A percentile compares a stretch with the other conserved stretches of the same genome.
phyloP scores from a whole-genome alignment of 2,329 filamentous ascomycete genomes.

The Calcarisporium arbuscula region DNA sequence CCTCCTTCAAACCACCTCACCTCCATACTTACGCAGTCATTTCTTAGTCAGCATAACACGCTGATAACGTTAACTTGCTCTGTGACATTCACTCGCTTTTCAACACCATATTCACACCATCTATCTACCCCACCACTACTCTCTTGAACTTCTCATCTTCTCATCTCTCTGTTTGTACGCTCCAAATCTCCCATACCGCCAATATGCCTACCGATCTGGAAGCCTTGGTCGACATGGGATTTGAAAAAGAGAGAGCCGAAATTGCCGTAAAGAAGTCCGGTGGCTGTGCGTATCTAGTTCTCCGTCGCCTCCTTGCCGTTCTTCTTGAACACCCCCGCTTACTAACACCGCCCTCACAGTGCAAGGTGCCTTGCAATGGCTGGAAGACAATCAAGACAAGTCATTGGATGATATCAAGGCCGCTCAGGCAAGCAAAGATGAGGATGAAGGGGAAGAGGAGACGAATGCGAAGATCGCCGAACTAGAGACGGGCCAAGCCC shows the following conservation, averaged over 20 bases:
- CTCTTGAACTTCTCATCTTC: too few relatives aligned
- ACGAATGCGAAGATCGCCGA: slow-evolving; percentile 53
- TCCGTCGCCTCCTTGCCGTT: neutral
- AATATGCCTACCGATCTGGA: slow-evolving; percentile 57
- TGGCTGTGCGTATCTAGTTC: slow-evolving; percentile 52
- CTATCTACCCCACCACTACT: neutral
- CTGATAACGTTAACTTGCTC: too few relatives aligned
- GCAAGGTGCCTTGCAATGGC: slow-evolving; percentile 87
- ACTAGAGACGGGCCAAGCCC: slow-evolving; percentile 66
- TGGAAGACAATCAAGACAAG: slow-evolving; percentile 86
- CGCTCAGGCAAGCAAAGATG: slow-evolving; percentile 30
- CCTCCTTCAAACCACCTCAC: too few relatives aligned
- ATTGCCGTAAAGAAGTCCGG: slow-evolving; percentile 80
- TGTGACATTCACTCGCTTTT: too few relatives aligned
- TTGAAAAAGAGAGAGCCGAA: slow-evolving; percentile 74
- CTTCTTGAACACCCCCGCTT: neutral
- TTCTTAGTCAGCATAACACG: too few relatives aligned
- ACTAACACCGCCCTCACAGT: slow-evolving; percentile 43
- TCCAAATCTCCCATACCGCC: slow-evolving; percentile 20
- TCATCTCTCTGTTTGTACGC: too few relatives aligned
- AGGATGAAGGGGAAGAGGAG: slow-evolving; percentile 41
- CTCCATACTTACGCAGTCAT: too few relatives aligned
- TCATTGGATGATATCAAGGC: slow-evolving; percentile 72
- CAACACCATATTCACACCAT: too few relatives aligned
- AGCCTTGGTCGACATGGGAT: slow-evolving; percentile 64